Base-by-base conservation (phyloP, 2,329 filamentous ascomycete species). In the Neopestalotiopsis sp. region DNA sequence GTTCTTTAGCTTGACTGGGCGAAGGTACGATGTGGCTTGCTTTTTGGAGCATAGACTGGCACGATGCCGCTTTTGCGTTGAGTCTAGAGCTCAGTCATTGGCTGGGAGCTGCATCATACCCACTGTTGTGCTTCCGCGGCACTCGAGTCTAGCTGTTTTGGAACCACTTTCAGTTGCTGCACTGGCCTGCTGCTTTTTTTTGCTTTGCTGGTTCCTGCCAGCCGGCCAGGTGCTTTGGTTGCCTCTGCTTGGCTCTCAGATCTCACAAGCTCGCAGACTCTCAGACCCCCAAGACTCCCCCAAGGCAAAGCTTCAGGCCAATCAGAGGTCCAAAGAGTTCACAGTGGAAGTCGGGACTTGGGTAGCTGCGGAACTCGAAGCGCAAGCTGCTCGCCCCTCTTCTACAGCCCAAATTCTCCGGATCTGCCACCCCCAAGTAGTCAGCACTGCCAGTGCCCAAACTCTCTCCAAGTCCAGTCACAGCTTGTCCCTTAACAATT, bases 381-480 rank as follows among this genome's bases (percentile, higher is more conserved):
- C 45, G 17, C 45, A n/a, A 38, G 34, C 6, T 53, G 45, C 45
- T 53, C 45, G 45, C 45, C 45, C 45, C 45, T 53, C 45, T 20
- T 53, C 45, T 17, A 53, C 45, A 28, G 14, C 45, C 45, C 45
- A 53, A 53, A 53, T 53, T 53, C 45, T 53, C 57, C 57, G 57
- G 24, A 59, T 20, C 30, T 59, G 24, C 57, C 57, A 17, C 30
- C 10, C 10, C 57, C 20, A 38, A 61, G 65, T 32, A 34, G 20
- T 56, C 49, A 34, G 59, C 24, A 2, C 24, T 28, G 24, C 65
- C 30, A 40, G 38, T 63, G 57, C 7, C 67, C 64, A 68, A 56
- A 58, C 57, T 65, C 61, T 58, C 59, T 59, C n/a, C 5, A 10
- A 59, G 57, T 59, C 57, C 24, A 59, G 57, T 34, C 57, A 14